Conservation (phyloP, 495 filamentous ascomycete genomes). For the Neurospora sp. region DNA sequence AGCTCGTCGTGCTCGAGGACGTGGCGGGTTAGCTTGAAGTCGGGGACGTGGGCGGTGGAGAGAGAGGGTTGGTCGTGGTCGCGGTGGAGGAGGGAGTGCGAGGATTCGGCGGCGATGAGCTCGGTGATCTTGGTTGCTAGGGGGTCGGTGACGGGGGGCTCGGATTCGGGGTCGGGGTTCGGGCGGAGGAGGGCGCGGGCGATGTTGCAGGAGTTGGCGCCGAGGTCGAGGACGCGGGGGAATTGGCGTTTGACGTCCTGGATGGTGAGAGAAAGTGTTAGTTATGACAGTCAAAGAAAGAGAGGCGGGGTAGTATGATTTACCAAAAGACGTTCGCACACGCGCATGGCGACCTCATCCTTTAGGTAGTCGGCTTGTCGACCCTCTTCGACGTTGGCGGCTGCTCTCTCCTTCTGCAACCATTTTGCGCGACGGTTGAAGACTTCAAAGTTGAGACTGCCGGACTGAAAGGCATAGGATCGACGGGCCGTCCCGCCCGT, state of each 20-base stretch:
- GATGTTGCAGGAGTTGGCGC: constrained; percentile 92
- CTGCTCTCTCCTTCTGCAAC: constrained; percentile 82
- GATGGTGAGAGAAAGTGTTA: background rate
- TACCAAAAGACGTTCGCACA: constrained; percentile 83
- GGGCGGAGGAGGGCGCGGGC: constrained; percentile 65
- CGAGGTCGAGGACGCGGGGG: constrained; percentile 79
- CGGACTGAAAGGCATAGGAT: constrained; percentile 66
- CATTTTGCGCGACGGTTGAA: constrained; percentile 85
- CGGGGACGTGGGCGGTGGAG: constrained; percentile 46
- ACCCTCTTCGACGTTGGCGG: constrained; percentile 56
- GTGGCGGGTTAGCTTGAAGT: constrained; percentile 59
- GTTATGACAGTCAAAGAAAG: background rate
- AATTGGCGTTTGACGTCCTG: constrained; percentile 89
- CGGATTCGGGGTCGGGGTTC: constrained; percentile 46
- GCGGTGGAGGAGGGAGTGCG: constrained; percentile 65
- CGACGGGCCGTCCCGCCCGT: constrained; percentile 22
- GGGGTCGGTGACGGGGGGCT: constrained; percentile 44
- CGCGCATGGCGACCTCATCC: constrained; percentile 76
- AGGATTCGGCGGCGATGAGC: constrained; percentile 74
- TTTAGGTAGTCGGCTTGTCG: constrained; percentile 81
- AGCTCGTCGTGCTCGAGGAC: constrained; percentile 60
- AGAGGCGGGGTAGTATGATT: background rate
- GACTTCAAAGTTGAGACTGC: constrained; percentile 70
- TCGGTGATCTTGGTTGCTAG: constrained; percentile 56
- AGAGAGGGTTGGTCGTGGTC: constrained; percentile 74